These are phyloP conservation scores for Thelonectria rubi DNA, from an alignment of 2,329 filamentous ascomycete species.

Conservation along the genomic window DNA sequence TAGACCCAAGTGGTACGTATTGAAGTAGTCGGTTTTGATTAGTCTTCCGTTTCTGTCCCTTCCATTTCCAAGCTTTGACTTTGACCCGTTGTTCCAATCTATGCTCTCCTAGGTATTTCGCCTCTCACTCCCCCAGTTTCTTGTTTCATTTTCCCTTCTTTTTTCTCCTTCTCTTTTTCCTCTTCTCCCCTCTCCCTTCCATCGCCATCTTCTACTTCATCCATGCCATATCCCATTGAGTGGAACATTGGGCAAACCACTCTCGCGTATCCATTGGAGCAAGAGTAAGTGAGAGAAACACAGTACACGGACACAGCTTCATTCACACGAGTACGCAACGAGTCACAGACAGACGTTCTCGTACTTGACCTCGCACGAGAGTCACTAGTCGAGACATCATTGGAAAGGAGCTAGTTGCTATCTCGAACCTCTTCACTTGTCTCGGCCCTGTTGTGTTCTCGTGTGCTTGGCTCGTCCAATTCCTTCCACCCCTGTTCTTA, in stretches of 20 bases:
- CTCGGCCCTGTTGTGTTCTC: slow-evolving; percentile 11
- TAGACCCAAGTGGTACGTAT: slow-evolving; percentile 10
- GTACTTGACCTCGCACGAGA: slow-evolving; percentile 1
- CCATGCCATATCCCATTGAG: background rate
- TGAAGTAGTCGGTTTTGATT: slow-evolving; percentile 8
- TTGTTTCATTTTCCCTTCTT: background rate
- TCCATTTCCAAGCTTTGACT: slow-evolving; percentile 1
- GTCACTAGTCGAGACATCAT: background rate
- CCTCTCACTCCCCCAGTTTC: slow-evolving; percentile 2
- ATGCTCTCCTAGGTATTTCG: background rate
- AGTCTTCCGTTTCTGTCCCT: background rate
- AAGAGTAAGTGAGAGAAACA: background rate
- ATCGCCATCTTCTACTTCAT: background rate
- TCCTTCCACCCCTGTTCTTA: slow-evolving; percentile 8
- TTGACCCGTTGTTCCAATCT: slow-evolving; percentile 3
- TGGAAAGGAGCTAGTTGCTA: slow-evolving; percentile 1
- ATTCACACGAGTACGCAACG: slow-evolving; percentile 1
- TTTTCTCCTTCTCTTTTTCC: slow-evolving; percentile 6
- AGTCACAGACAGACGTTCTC: slow-evolving; percentile 6
- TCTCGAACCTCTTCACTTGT: slow-evolving; percentile 3
- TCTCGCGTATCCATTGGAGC: background rate
- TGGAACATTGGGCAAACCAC: background rate
- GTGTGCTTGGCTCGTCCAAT: background rate
- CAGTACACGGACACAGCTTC: background rate
- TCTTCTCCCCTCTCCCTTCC: background rate